Base-by-base conservation (phyloP, 1,284 basidiomycete genomes). In the Wallemia ichthyophaga region DNA sequence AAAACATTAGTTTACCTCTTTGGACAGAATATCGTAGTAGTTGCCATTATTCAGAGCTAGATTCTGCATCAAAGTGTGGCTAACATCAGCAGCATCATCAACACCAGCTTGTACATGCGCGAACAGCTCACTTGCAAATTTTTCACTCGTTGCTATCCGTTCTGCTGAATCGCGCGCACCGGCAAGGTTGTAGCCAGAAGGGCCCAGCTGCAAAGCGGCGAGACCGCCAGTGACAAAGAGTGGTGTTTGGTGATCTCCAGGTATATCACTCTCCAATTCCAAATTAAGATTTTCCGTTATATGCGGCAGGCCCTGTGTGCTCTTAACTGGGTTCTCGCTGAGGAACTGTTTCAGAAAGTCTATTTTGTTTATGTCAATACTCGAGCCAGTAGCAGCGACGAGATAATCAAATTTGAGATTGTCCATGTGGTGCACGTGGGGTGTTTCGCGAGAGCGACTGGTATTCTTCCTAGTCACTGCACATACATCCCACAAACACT, bases 161-260 rank as follows among this genome's bases (percentile, higher is more conserved):
- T 71, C 70, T 0, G 69, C 69, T 9, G 67, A 68, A 19, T 66
- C 66, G 2, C 70, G 61, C 33, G 69, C 68, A 1, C 69, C 69
- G 21, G 65, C 65, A 11, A 71, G 61, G 48, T 71, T 71, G 26
- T 65, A 65, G 0, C 67, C 69, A 13, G 65, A 69, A 0, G 70
- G 69, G 5, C 70, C 70, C 56, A 70, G 65, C 61, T 67, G 60
- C 5, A 57, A 57, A 15, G 25, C 27, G 17, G 58, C 58, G 24
- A 58, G 28, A 56, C 60, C 65, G 1, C 70, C 70, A 2, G 66
- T 63, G n/a, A 67, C 60, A 53, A 69, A 71, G 0, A 69, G 62
- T 0, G 69, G 69, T 1, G 69, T 48, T n/a, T n/a, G n/a, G n/a
- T n/a, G n/a, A n/a, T n/a, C n/a, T n/a, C n/a, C n/a, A n/a, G n/a